Evolutionary conservation across 768 basidiomycete genomes (phyloP), one percentile per base, ranked within the genome.

Genomic region (Pholiota conissans): DNA sequence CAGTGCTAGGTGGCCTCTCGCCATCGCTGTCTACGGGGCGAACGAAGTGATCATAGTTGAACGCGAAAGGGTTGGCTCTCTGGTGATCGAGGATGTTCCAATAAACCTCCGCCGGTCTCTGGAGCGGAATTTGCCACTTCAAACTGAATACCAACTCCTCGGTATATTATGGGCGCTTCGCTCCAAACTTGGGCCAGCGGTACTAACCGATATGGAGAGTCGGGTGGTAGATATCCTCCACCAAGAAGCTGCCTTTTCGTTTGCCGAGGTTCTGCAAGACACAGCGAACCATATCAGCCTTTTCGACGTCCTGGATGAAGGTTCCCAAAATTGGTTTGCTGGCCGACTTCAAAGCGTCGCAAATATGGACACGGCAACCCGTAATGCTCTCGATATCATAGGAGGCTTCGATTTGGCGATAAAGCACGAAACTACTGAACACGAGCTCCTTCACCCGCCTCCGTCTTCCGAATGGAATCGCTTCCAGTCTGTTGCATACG

Each of bases 181-280:
- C 49, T 72, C 74, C 55, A 83, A 79, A 63, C 68, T 90, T n/a
- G 87, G 84, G 5, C 79, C 82, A 9, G 82, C 81, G 49, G 71
- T 79, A 30, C 76, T 87, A 63, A 74, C 80, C 13, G 75, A 74
- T 32, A 65, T 91, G 60, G 90, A 93, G 66, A 76, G 69, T 55
- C 77, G 82, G 51, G 71, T 89, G 14, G 69, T 81, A 30, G 86
- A 88, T 60, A 78, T 90, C 54, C 71, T 89, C 53, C 88, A 85
- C 54, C 90, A 93, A 68, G 90, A 93, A 65, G 83, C 85, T 29
- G 87, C 87, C 0, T 92, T 90, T 70, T 84, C 89, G 1, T 87
- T 89, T 59, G 79, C 82, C 7, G 91, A 94, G 59, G 85, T 93
- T 48, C 70, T 92, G 16, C 79, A 81, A 54, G 89, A 91, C 65